Base-by-base conservation (phyloP, 2,329 filamentous ascomycete genomes). In the Aspergillus ochraceoroseus region DNA sequence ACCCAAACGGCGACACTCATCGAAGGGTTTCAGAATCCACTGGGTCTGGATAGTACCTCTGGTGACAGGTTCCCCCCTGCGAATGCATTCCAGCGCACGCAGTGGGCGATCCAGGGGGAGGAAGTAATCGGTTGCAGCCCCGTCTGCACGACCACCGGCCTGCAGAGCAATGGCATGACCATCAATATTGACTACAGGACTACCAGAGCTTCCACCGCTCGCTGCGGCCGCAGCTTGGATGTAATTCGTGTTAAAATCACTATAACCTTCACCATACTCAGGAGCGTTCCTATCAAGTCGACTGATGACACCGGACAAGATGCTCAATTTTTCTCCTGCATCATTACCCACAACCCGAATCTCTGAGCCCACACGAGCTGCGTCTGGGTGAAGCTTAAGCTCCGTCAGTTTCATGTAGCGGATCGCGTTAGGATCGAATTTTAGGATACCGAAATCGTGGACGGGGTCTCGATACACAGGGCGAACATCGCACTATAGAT, bases 261-360 rank as follows among this genome's bases (percentile, higher is more conserved):
- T 92, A 65, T 98, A 98, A 18, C 92, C 92, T 49, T 96, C 92
- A 41, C 90, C 90, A 55, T 98, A 96, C 59, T 98, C 92, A 11
- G 92, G 92, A 1, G 94, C 94, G 66, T 98, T 98, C 53, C 92
- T 80, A 59, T 98, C 92, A 44, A 98, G 73, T 56, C 92, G 82
- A 68, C 88, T 95, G 63, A 98, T 98, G 41, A 98, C 90, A 56
- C 92, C 92, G 4, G 92, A 96, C 43, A 98, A 72, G 55, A 98
- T 98, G 72, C 88, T 95, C 53, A 98, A 80, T 69, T 98, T 98
- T 65, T 98, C 92, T 51, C 92, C 92, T 19, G 92, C 92, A 72
- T 98, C 92, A 65, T 98, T 98, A 70, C 92, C 92, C 4, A 98
- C 92, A 1, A 98, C 92, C 52, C 94, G 78, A 53, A 98, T 96